phyloP scores from a whole-genome alignment of 805 yeast species.

The Candida quercuum region DNA sequence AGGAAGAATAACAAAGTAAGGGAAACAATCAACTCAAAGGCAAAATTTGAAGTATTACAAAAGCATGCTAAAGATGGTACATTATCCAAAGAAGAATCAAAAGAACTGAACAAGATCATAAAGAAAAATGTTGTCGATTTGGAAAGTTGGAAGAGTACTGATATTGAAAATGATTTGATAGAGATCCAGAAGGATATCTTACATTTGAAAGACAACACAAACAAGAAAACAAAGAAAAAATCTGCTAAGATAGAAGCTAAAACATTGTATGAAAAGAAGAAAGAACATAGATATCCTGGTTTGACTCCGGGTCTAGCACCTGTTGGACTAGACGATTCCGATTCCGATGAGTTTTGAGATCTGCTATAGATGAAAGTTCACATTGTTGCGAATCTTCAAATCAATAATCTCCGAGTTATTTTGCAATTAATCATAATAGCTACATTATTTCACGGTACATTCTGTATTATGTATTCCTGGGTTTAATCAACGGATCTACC shows the following conservation, averaged over 20 bases:
- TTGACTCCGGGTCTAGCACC: constrained; percentile 86
- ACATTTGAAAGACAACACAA: constrained; percentile 34
- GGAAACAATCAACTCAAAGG: constrained; percentile 24
- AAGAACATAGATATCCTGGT: constrained; percentile 41
- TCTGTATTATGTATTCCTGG: no score
- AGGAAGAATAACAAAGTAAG: constrained; percentile 18
- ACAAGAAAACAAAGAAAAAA: constrained; percentile 24
- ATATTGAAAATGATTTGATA: constrained; percentile 35
- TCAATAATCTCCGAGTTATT: no score
- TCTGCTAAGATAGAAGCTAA: constrained; percentile 21
- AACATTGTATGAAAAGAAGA: constrained; percentile 26
- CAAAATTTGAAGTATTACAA: constrained; percentile 29
- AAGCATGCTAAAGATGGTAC: constrained; percentile 26
- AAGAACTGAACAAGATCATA: constrained; percentile 28
- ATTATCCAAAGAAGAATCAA: constrained; percentile 29
- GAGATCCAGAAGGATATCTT: constrained; percentile 39
- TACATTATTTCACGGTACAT: no score
- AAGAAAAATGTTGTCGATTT: constrained; percentile 32
- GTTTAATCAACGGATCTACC: constrained; percentile 31
- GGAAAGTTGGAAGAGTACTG: constrained; percentile 35
- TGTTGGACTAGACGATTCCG: constrained; percentile 60
- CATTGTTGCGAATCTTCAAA: no score
- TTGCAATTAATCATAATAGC: no score
- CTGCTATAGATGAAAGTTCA: no score
- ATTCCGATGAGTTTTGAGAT: constrained; percentile 24